Evolutionary conservation across 2,329 filamentous ascomycete species (phyloP).

Genomic region (Penicillium expansum): DNA sequence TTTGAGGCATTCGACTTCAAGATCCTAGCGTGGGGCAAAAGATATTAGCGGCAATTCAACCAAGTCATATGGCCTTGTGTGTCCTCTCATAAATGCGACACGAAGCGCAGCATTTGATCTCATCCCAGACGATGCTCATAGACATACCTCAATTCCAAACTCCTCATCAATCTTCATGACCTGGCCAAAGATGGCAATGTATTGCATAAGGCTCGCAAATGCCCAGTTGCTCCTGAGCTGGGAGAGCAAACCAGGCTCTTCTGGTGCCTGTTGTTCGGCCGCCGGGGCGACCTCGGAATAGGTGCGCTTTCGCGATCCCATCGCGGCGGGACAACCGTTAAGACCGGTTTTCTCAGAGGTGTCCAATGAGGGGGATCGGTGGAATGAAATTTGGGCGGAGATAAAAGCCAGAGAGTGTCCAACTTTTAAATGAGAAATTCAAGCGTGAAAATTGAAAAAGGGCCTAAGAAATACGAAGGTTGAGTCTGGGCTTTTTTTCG

Average conservation of each 20-base stretch:
- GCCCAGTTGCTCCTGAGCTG: slow-evolving; percentile 89
- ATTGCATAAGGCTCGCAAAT: slow-evolving; percentile 91
- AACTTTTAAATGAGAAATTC: background rate
- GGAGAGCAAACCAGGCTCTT: slow-evolving; percentile 53
- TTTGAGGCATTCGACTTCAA: slow-evolving; percentile 85
- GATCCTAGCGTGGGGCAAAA: slow-evolving; percentile 58
- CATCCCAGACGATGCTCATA: background rate
- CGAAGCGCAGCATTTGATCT: slow-evolving; percentile 12
- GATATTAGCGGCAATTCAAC: background rate
- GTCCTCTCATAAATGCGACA: slow-evolving; percentile 5
- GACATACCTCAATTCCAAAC: slow-evolving; percentile 80
- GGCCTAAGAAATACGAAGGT: slow-evolving; percentile 5
- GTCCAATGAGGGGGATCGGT: background rate
- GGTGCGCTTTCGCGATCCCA: slow-evolving; percentile 56
- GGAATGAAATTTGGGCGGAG: background rate
- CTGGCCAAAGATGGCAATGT: slow-evolving; percentile 85
- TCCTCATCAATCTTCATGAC: slow-evolving; percentile 85
- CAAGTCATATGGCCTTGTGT: background rate
- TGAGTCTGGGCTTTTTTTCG: slow-evolving; percentile 17
- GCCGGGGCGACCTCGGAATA: slow-evolving; percentile 56
- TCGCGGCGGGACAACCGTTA: slow-evolving; percentile 39
- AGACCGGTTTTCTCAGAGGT: slow-evolving; percentile 27
- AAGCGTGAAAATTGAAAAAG: background rate
- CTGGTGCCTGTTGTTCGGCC: slow-evolving; percentile 37
- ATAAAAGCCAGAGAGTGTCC: slow-evolving; percentile 1